Evolutionary conservation across 2,329 filamentous ascomycete genomes (phyloP).

Genomic region (Verruconis gallopava): DNA sequence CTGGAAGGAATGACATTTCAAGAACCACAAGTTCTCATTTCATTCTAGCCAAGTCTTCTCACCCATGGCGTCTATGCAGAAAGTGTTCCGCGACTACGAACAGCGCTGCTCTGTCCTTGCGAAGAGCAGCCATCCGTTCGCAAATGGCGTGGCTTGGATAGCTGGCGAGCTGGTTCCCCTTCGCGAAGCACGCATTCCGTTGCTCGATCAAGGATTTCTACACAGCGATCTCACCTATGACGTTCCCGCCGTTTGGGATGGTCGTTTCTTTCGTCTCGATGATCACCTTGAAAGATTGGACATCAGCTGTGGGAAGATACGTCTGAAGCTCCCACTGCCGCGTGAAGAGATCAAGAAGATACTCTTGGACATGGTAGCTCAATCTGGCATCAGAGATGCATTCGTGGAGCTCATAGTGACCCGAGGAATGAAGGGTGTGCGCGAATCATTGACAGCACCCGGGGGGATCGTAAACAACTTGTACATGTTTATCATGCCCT

Average conservation of each 20-base stretch:
- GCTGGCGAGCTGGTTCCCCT: constrained; percentile 31
- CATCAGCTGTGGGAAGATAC: constrained; percentile 33
- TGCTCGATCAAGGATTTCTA: constrained; percentile 40
- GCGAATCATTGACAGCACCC: constrained; percentile 20
- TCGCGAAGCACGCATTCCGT: constrained; percentile 35
- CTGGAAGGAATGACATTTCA: no score
- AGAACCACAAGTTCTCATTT: no score
- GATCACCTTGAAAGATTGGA: constrained; percentile 35
- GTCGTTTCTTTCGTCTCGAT: constrained; percentile 39
- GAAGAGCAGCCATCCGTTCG: constrained; percentile 26
- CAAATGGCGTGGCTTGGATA: constrained; percentile 36
- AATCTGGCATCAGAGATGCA: constrained; percentile 36
- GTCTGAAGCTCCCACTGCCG: constrained; percentile 31
- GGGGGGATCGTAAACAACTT: constrained; percentile 28
- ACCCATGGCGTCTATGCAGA: constrained; percentile 32
- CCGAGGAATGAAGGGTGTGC: constrained; percentile 31
- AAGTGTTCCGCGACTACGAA: constrained; percentile 28
- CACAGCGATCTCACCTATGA: constrained; percentile 42
- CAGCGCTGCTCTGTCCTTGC: constrained; percentile 21
- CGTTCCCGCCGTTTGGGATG: constrained; percentile 39
- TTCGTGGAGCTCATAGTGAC: constrained; percentile 41
- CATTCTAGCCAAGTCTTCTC: no score
- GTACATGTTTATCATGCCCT: constrained; percentile 37
- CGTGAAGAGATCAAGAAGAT: constrained; percentile 27
- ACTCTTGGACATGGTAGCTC: constrained; percentile 32